A percentile compares a stretch with the other conserved stretches of the same genome.
These are phyloP conservation scores for Talaromyces marneffei DNA, from an alignment of 2,329 filamentous ascomycete genomes.

Conservation along the genomic window DNA sequence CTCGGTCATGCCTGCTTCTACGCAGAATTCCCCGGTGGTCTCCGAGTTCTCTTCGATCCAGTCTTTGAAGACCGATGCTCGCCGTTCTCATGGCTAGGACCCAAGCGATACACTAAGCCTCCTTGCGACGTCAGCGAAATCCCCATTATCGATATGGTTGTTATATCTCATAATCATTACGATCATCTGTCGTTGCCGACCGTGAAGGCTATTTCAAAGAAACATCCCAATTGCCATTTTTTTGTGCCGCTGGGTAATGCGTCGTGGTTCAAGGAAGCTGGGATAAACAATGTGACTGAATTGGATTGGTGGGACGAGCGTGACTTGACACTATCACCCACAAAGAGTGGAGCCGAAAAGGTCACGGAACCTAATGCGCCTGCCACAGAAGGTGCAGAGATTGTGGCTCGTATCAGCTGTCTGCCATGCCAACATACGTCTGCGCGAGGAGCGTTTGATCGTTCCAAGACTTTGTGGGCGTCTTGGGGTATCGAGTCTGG, in stretches of 20 bases:
- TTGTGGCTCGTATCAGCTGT: slow-evolving; percentile 68
- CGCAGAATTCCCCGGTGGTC: slow-evolving; percentile 77
- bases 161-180: slow-evolving; percentile 89
- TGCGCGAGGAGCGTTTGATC: slow-evolving; percentile 63
- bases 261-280: slow-evolving; percentile 68
- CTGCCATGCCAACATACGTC: slow-evolving; percentile 81
- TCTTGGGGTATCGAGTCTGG: slow-evolving; percentile 75
- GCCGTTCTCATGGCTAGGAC: slow-evolving; percentile 63
- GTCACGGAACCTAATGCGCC: slow-evolving; percentile 10
- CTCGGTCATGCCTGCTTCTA: slow-evolving; percentile 92
- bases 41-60: slow-evolving; percentile 87
- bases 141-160: slow-evolving; percentile 52
- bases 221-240: slow-evolving; percentile 75
- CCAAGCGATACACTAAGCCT: slow-evolving; percentile 70
- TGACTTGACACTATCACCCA: slow-evolving; percentile 58
- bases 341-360: slow-evolving; percentile 22
- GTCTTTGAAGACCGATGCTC: slow-evolving; percentile 86
- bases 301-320: slow-evolving; percentile 92
- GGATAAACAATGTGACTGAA: slow-evolving; percentile 74
- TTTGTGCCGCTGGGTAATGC: slow-evolving; percentile 81
- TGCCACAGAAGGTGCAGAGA: slow-evolving; percentile 36
- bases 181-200: slow-evolving; percentile 80
- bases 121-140: slow-evolving; percentile 75
- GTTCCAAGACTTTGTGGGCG: slow-evolving; percentile 73
- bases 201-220: slow-evolving; percentile 62